Evolutionary conservation across 148 eudicot species (phyloP).

Genomic region (Diospyros kaki): DNA sequence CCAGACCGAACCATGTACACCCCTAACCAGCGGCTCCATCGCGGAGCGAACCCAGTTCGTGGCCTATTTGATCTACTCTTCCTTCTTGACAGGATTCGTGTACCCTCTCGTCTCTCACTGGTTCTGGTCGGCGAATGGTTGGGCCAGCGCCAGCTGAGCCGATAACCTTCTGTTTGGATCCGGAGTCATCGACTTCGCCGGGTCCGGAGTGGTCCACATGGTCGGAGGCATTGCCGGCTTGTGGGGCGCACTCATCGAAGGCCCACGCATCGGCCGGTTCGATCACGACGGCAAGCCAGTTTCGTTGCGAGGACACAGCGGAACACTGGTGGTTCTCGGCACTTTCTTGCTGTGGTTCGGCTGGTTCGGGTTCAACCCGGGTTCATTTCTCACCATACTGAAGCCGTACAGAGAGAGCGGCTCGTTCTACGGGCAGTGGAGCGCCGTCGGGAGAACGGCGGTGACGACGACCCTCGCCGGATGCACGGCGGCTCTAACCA

Average conservation of each 20-base stretch:
- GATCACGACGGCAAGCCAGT: conserved; percentile 27
- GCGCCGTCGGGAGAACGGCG: conserved; percentile 41
- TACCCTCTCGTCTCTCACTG: conserved; percentile 30
- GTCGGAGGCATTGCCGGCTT: conserved; percentile 47
- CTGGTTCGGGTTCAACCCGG: conserved; percentile 38
- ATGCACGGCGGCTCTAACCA: conserved; percentile 44
- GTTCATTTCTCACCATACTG: conserved; percentile 38
- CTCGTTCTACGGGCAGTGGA: conserved; percentile 48
- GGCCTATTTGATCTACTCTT: conserved; percentile 28
- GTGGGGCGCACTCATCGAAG: conserved; percentile 48
- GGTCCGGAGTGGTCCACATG: conserved; percentile 43
- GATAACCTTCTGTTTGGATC: conserved; percentile 29
- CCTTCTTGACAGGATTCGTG: conserved; percentile 31
- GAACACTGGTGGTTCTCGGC: conserved; percentile 34
- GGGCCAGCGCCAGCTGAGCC: conserved; percentile 15
- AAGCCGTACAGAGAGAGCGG: conserved; percentile 30
- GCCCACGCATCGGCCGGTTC: conserved; percentile 49
- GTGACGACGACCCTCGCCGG: conserved; percentile 50
- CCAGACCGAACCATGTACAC: too few species aligned
- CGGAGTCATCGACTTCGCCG: conserved; percentile 44
- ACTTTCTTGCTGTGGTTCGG: conserved; percentile 41
- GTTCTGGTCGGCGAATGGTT: conserved; percentile 33
- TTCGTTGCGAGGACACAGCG: conserved; percentile 30
- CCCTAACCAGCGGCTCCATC: conserved; percentile 34
- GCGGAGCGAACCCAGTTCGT: conserved; percentile 32